Percentiles rank a stretch among this genome's conserved stretches.
Conservation (phyloP, 176 grass and related monocot genomes). For the Raddia guianensis region DNA sequence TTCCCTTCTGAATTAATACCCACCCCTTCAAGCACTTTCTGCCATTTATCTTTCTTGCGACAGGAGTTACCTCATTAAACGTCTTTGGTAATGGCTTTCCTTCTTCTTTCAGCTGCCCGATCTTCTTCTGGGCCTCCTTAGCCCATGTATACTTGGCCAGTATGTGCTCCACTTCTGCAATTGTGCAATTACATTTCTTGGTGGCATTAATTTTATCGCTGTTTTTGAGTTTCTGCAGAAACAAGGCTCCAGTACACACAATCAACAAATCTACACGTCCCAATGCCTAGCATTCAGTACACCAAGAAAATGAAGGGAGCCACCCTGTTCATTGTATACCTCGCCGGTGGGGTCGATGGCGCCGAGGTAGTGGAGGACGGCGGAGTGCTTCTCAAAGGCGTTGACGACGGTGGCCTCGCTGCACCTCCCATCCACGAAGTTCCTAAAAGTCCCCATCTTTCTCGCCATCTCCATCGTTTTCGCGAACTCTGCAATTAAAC, state of each 20-base stretch:
- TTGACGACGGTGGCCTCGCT: conserved; percentile 63
- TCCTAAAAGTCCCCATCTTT: conserved; percentile 77
- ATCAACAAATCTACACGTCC: not conserved
- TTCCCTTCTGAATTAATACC: not conserved
- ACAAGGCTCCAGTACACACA: conserved; percentile 27
- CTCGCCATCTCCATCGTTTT: conserved; percentile 82
- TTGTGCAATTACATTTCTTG: conserved; percentile 90
- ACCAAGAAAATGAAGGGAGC: not conserved
- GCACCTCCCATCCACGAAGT: conserved; percentile 64
- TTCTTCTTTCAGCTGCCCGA: conserved; percentile 81
- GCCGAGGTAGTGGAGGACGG: conserved; percentile 72
- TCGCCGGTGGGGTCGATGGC: conserved; percentile 67
- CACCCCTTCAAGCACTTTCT: not conserved
- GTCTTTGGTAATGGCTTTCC: conserved; percentile 79
- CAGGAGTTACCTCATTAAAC: conserved; percentile 70
- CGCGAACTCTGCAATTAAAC: conserved; percentile 65
- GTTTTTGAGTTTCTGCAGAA: conserved; percentile 61
- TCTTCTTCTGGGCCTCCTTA: conserved; percentile 86
- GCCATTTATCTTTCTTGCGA: not conserved
- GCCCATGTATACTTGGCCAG: conserved; percentile 91
- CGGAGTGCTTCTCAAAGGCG: conserved; percentile 72
- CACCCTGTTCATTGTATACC: conserved; percentile 33
- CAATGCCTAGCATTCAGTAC: not conserved
- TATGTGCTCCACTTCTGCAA: conserved; percentile 90
- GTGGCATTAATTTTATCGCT: conserved; percentile 73